phyloP scores from a whole-genome alignment of 345 rosid species.

The Psidium friedrichsthalianum region DNA sequence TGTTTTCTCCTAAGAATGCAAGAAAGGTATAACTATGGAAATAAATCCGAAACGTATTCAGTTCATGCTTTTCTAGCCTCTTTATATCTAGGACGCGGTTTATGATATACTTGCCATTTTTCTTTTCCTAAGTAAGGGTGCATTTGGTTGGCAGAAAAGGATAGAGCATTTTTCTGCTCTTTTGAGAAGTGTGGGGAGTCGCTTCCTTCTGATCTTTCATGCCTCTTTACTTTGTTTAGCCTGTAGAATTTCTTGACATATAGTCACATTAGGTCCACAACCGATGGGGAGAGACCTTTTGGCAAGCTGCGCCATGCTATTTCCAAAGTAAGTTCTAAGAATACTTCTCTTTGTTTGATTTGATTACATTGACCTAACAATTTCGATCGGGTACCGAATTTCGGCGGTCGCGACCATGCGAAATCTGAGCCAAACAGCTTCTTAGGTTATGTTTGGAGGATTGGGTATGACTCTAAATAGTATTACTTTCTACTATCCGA shows the following conservation, averaged over 20 bases:
- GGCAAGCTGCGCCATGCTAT: background rate
- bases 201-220: background rate
- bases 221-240: background rate
- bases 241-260: background rate
- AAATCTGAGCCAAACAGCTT: no score
- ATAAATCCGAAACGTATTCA: background rate
- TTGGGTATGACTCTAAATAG: no score
- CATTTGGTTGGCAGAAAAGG: no score
- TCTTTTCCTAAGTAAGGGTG: no score
- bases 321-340: background rate
- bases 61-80: background rate
- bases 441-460: no score
- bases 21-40: background rate
- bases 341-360: background rate
- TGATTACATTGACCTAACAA: background rate
- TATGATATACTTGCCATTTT: background rate
- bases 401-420: no score
- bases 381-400: no score
- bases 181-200: background rate
- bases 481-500: no score
- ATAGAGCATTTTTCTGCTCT: no score
- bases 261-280: background rate
- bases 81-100: background rate
- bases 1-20: background rate
- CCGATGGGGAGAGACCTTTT: background rate